Percentiles rank a stretch among this genome's conserved stretches.
Conservation (phyloP, 2,329 filamentous ascomycete genomes). For the Microsporum ferrugineum region DNA sequence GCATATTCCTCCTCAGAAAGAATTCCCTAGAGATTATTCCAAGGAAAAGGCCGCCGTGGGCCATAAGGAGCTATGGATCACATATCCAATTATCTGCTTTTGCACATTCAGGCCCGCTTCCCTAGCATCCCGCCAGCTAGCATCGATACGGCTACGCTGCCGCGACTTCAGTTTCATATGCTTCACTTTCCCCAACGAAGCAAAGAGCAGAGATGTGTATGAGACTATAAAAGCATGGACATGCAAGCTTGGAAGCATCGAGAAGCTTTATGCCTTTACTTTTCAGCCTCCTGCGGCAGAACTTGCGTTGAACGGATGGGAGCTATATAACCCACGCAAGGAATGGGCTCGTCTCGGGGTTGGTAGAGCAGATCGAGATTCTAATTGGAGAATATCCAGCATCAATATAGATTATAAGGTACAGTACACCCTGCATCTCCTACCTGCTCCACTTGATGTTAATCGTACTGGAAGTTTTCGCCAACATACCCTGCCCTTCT, state of each 20-base stretch:
- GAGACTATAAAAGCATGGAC: conserved; percentile 73
- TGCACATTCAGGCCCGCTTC: conserved; percentile 69
- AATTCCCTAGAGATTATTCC: conserved; percentile 23
- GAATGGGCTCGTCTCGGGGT: conserved; percentile 86
- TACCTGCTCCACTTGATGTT: conserved; percentile 11
- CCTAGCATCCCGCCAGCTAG: conserved; percentile 55
- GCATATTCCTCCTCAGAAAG: conserved; percentile 38
- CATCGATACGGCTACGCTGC: conserved; percentile 76
- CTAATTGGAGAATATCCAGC: conserved; percentile 76
- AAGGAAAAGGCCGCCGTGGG: conserved; percentile 33
- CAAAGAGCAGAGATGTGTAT: conserved; percentile 69
- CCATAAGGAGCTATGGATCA: conserved; percentile 74
- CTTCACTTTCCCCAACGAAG: conserved; percentile 71
- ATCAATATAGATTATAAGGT: conserved; percentile 79
- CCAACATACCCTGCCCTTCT: conserved; percentile 82
- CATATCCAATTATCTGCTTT: conserved; percentile 79
- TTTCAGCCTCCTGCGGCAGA: conserved; percentile 68
- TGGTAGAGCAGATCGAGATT: conserved; percentile 63
- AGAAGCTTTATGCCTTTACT: conserved; percentile 82
- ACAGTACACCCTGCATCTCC: conserved; percentile 13
- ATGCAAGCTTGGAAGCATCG: conserved; percentile 69
- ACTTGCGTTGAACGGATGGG: conserved; percentile 65
- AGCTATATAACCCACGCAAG: conserved; percentile 68
- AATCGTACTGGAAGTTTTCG: conserved; percentile 50
- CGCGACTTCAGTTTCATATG: conserved; percentile 91